Base-by-base conservation (phyloP, 164 flowering plant genomes). In the Liquidambar formosana region DNA sequence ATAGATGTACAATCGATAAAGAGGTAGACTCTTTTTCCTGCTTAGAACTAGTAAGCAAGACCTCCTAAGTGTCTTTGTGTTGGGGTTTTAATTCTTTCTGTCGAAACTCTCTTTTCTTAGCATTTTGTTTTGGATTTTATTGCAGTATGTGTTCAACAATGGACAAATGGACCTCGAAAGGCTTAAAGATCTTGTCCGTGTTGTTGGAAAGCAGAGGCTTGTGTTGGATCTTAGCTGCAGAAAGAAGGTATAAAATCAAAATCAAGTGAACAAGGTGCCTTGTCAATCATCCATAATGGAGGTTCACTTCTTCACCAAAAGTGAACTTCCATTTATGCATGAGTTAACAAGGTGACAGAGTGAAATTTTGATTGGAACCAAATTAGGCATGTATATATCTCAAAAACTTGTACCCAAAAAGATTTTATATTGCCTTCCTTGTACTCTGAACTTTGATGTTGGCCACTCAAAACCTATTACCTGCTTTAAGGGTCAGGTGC, bases 221-320 rank as follows among this genome's bases (percentile, higher is more conserved):
- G 96, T 91, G 8, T 78, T 96, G 84, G 98, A 96, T 75, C 91
- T 96, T 56, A 93, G 99, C 77, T 96, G 99, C 84, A 83, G 98
- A 71, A 93, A 86, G 75, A 96, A 90, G 96, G 98, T 91, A 81
- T 18, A 23, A 51, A 3, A 46, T 52, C 16, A 27, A 15, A 43
- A 1, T 33, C 33, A 44, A n/a, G n/a, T n/a, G n/a, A n/a, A n/a
- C n/a, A n/a, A n/a, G n/a, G n/a, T n/a, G n/a, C n/a, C n/a, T n/a
- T n/a, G n/a, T n/a, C n/a, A n/a, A n/a, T n/a, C n/a, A n/a, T n/a
- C n/a, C n/a, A n/a, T n/a, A n/a, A n/a, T n/a, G n/a, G n/a, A n/a
- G n/a, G n/a, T n/a, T n/a, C n/a, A n/a, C n/a, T n/a, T n/a, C n/a
- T n/a, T n/a, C n/a, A n/a, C n/a, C n/a, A n/a, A n/a, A 9, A 6